Evolutionary conservation across 306 rosid species (phyloP).

Genomic region (Cucumis hystrix): DNA sequence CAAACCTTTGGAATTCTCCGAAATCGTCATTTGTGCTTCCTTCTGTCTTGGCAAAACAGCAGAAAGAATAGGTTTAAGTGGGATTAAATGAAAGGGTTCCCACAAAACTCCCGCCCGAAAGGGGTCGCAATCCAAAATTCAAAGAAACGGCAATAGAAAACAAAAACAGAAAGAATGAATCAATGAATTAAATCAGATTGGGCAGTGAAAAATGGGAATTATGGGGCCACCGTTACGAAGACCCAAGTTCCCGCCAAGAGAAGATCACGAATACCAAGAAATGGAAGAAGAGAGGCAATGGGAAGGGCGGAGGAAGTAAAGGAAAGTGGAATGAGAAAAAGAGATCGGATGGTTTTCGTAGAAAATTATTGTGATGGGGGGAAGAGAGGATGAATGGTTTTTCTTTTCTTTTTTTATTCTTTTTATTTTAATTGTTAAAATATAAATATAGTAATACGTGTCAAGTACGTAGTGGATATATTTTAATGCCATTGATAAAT

Average conservation of each 20-base stretch:
- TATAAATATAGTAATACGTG: background rate
- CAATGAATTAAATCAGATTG: background rate
- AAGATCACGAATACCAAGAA: background rate
- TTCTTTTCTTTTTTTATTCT: background rate
- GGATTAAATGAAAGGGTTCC: background rate
- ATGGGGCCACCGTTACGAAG: background rate
- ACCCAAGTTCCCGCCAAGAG: background rate
- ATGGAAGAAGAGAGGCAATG: background rate
- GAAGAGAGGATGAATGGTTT: background rate
- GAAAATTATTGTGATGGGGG: background rate
- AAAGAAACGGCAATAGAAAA: background rate
- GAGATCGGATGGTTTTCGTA: background rate
- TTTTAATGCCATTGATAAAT: background rate
- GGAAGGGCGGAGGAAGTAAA: background rate
- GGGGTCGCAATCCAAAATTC: constrained; percentile 7
- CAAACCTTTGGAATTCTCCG: constrained; percentile 63
- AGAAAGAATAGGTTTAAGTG: background rate
- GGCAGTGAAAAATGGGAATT: background rate
- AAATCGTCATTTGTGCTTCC: constrained; percentile 26
- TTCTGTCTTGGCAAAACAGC: background rate
- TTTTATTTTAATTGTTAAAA: background rate
- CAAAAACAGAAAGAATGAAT: background rate
- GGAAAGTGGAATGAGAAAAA: background rate
- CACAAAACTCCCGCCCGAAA: constrained; percentile 5
- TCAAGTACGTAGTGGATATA: background rate